Conservation (phyloP, 176 grass and related monocot species). For the Saccharum spontaneum region DNA sequence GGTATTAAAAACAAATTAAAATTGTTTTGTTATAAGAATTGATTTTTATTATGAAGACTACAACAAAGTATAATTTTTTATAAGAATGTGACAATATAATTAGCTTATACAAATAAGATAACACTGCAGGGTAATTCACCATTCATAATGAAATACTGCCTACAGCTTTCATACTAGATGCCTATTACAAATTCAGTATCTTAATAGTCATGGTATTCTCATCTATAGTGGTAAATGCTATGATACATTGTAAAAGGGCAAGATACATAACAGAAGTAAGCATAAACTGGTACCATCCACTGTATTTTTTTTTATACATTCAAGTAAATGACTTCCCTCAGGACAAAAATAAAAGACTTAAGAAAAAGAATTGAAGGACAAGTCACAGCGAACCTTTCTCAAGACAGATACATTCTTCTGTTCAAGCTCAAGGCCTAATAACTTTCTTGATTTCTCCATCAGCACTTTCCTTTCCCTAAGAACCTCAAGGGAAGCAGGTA, state of each 20-base stretch:
- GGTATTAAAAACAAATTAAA: conserved; percentile 21
- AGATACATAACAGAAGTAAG: conserved; percentile 19
- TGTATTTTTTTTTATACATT: conserved; percentile 8
- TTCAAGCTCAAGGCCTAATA: conserved; percentile 36
- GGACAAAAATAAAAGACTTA: background rate
- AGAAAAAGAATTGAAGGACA: conserved; percentile 19
- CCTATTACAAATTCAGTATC: conserved; percentile 32
- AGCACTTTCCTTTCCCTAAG: conserved; percentile 20
- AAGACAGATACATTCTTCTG: conserved; percentile 40
- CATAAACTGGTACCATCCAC: conserved; percentile 16
- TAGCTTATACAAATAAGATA: conserved; percentile 12
- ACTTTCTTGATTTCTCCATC: conserved; percentile 37
- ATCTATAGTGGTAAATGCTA: conserved; percentile 23
- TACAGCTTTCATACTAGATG: conserved; percentile 33
- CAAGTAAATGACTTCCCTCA: background rate
- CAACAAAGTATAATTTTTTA: background rate
- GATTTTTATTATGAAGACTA: conserved; percentile 4
- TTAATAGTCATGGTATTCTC: conserved; percentile 19
- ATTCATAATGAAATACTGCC: conserved; percentile 7
- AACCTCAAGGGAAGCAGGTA: conserved; percentile 38
- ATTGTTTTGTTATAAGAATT: background rate
- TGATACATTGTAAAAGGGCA: conserved; percentile 33
- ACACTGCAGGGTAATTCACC: conserved; percentile 13
- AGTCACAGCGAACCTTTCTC: conserved; percentile 49
- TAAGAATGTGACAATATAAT: conserved; percentile 4